phyloP scores from a whole-genome alignment of 345 rosid genomes.

The Litchi chinensis region DNA sequence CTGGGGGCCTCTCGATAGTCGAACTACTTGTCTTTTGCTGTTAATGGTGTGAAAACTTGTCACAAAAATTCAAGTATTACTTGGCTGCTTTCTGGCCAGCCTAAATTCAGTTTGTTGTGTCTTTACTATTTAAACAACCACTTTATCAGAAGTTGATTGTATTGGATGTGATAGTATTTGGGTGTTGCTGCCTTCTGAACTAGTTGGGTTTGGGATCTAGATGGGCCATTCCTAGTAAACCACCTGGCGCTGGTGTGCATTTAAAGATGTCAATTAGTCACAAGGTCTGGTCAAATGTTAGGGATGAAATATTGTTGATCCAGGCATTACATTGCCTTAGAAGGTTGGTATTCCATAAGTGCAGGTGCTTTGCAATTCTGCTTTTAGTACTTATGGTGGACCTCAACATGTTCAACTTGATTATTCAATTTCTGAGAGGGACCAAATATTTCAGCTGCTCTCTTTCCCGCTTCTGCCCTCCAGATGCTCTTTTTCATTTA shows the following conservation, averaged over 20 bases:
- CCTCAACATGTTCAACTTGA: neutral
- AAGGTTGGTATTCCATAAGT: neutral
- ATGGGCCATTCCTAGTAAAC: neutral
- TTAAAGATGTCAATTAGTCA: neutral
- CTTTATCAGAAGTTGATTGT: neutral
- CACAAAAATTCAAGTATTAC: constrained; percentile 7
- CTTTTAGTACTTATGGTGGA: neutral
- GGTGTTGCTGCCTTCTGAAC: neutral
- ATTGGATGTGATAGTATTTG: neutral
- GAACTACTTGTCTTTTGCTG: constrained; percentile 11
- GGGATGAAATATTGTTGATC: neutral
- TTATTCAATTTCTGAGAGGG: neutral
- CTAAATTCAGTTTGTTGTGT: neutral
- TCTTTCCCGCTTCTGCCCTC: neutral
- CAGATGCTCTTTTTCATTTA: neutral
- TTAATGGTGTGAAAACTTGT: neutral
- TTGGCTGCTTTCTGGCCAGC: neutral
- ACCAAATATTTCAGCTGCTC: neutral
- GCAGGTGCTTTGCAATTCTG: too few relatives aligned
- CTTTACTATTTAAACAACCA: neutral
- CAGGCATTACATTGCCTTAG: neutral
- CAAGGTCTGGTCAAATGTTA: neutral
- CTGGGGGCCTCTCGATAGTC: neutral
- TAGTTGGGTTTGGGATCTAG: neutral
- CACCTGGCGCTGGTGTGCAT: neutral